Percentiles rank a stretch among this genome's conserved stretches.
Conservation (phyloP, 2,329 filamentous ascomycete species). For the Fusarium albosuccineum region DNA sequence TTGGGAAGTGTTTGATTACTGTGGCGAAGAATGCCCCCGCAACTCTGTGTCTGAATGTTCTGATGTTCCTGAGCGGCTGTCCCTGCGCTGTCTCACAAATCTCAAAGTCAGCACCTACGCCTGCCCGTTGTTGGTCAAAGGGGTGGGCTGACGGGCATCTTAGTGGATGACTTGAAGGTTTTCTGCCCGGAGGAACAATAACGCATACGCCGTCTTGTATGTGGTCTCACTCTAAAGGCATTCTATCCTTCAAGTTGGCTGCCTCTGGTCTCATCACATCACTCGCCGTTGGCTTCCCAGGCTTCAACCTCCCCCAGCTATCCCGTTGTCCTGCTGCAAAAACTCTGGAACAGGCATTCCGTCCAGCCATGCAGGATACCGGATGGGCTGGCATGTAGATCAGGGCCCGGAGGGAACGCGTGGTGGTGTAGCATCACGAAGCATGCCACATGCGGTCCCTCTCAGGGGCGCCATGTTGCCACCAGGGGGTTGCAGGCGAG, state of each 20-base stretch:
- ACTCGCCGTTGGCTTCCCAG: background rate
- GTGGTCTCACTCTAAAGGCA: too few relatives aligned
- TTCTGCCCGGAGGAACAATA: too few relatives aligned
- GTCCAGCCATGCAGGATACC: slow-evolving; percentile 13
- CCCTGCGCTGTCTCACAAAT: slow-evolving; percentile 34
- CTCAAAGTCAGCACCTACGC: slow-evolving; percentile 21
- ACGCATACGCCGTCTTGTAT: too few relatives aligned
- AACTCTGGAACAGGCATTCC: slow-evolving; percentile 21
- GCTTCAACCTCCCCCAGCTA: background rate
- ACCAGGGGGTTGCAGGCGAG: slow-evolving; percentile 6
- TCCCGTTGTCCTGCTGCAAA: slow-evolving; percentile 8
- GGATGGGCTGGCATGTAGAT: slow-evolving; percentile 30
- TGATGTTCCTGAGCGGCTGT: slow-evolving; percentile 11
- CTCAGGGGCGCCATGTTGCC: slow-evolving; percentile 19
- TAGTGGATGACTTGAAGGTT: too few relatives aligned
- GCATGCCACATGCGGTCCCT: slow-evolving; percentile 15
- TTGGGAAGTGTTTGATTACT: slow-evolving; percentile 33
- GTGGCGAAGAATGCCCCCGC: slow-evolving; percentile 32
- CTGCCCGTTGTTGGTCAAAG: background rate
- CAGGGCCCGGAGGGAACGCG: slow-evolving; percentile 14
- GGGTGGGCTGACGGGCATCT: too few relatives aligned
- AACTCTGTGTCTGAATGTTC: slow-evolving; percentile 8
- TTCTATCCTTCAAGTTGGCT: too few relatives aligned
- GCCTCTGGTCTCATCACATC: background rate
- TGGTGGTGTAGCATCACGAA: slow-evolving; percentile 13